Conservation (phyloP, 306 rosid species). For the Trichosanthes cucumerina region DNA sequence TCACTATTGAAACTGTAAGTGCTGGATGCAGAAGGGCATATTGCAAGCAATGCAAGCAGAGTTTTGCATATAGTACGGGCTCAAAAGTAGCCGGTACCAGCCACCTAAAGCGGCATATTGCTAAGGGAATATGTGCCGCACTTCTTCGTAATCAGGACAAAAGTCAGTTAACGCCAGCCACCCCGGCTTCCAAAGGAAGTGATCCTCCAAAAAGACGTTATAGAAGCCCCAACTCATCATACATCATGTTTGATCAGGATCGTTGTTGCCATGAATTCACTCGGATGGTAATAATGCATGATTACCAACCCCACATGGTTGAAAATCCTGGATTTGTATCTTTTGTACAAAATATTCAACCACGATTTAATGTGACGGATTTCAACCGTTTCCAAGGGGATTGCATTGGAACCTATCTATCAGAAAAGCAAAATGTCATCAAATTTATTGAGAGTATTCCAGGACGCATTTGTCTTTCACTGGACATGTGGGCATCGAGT, state of each 20-base stretch:
- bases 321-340: slow-evolving; percentile 84
- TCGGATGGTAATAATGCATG: slow-evolving; percentile 94
- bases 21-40: slow-evolving; percentile 84
- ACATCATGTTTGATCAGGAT: slow-evolving; percentile 52
- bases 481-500: slow-evolving; percentile 72
- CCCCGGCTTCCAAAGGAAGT: slow-evolving; percentile 43
- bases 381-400: slow-evolving; percentile 83
- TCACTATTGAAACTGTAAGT: slow-evolving; percentile 73
- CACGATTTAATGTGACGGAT: slow-evolving; percentile 68
- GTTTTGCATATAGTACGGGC: slow-evolving; percentile 92
- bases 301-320: slow-evolving; percentile 88
- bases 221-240: slow-evolving; percentile 48
- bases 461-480: slow-evolving; percentile 76
- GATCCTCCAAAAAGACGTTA: slow-evolving; percentile 62
- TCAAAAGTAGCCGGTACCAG: slow-evolving; percentile 95
- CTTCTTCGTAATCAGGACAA: slow-evolving; percentile 55
- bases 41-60: slow-evolving; percentile 84
- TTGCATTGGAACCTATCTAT: slow-evolving; percentile 68
- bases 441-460: slow-evolving; percentile 58
- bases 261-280: slow-evolving; percentile 81
- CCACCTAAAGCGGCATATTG: slow-evolving; percentile 93
- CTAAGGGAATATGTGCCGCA: slow-evolving; percentile 81
- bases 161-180: slow-evolving; percentile 37
- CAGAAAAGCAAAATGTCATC: slow-evolving; percentile 54
- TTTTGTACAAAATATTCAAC: slow-evolving; percentile 81